Evolutionary conservation across 768 basidiomycete genomes (phyloP).

Genomic region (Tulasnella sp.): DNA sequence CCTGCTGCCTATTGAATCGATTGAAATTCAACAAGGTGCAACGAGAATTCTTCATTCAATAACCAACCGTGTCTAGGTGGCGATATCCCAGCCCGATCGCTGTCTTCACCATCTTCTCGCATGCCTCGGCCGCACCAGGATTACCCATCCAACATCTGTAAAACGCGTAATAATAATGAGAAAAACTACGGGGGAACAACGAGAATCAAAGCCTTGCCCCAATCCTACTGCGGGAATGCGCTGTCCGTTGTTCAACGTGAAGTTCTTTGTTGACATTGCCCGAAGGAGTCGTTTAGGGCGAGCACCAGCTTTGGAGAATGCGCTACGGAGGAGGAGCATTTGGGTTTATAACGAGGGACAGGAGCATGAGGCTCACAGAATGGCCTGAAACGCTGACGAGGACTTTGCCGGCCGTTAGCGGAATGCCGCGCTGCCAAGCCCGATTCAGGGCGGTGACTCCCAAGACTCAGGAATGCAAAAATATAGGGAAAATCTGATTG

Average conservation of each 20-base stretch:
- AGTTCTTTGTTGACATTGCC: not conserved
- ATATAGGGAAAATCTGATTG: not conserved
- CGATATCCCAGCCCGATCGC: slow-evolving; percentile 78
- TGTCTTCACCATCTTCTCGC: slow-evolving; percentile 48
- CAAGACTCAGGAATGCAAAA: not conserved
- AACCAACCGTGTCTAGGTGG: slow-evolving; percentile 77
- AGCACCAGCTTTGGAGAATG: no score
- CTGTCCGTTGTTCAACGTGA: slow-evolving; percentile 54
- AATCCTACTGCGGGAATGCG: slow-evolving; percentile 76
- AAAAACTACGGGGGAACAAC: not conserved
- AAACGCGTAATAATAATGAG: not conserved
- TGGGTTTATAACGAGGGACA: no score
- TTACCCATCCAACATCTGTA: slow-evolving; percentile 29
- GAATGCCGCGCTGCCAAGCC: not conserved
- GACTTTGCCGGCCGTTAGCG: not conserved
- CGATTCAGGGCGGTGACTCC: not conserved
- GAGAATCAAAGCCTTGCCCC: slow-evolving; percentile 45
- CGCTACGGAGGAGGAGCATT: no score
- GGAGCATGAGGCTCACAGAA: no score
- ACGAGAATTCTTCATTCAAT: not conserved
- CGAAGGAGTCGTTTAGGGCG: no score
- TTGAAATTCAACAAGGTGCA: not conserved
- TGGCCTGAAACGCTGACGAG: not conserved
- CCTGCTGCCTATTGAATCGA: not conserved
- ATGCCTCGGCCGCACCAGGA: not conserved